Conservation (phyloP, 148 eudicot species). For the Gaultheria prostrata region DNA sequence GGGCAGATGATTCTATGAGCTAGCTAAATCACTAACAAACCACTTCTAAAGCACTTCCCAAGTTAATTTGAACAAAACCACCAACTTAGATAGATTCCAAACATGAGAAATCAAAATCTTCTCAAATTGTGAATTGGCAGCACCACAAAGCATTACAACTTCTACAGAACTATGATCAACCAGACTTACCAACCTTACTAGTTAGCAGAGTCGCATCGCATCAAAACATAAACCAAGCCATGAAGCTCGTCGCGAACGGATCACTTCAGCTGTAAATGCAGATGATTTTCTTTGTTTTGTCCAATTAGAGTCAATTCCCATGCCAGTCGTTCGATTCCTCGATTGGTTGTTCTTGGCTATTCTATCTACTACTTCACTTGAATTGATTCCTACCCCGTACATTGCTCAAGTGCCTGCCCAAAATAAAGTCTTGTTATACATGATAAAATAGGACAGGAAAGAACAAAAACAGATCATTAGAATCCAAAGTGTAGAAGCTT, state of each 20-base stretch:
- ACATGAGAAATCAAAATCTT: neutral
- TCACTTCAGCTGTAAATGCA: no score
- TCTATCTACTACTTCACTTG: slow-evolving; percentile 26
- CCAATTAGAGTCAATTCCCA: slow-evolving; percentile 63
- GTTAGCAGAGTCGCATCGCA: neutral
- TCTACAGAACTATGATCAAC: neutral
- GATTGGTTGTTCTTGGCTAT: slow-evolving; percentile 27
- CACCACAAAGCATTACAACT: neutral
- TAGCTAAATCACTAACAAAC: neutral
- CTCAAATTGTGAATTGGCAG: neutral
- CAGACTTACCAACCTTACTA: neutral
- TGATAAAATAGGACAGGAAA: neutral
- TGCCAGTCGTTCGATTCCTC: slow-evolving; percentile 43
- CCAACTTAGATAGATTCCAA: neutral
- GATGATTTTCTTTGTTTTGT: slow-evolving; percentile 48
- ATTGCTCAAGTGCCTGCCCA: slow-evolving; percentile 43
- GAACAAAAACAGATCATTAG: slow-evolving; percentile 4
- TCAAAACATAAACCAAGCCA: slow-evolving; percentile 50
- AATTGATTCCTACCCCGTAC: slow-evolving; percentile 42
- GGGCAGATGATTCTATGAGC: neutral
- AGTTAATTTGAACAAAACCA: neutral
- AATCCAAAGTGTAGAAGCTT: neutral
- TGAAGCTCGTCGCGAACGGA: no score
- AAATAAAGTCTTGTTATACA: slow-evolving; percentile 8
- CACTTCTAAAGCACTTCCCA: neutral